phyloP scores from a whole-genome alignment of 2,329 filamentous ascomycete species.

The Colletotrichum sp. region DNA sequence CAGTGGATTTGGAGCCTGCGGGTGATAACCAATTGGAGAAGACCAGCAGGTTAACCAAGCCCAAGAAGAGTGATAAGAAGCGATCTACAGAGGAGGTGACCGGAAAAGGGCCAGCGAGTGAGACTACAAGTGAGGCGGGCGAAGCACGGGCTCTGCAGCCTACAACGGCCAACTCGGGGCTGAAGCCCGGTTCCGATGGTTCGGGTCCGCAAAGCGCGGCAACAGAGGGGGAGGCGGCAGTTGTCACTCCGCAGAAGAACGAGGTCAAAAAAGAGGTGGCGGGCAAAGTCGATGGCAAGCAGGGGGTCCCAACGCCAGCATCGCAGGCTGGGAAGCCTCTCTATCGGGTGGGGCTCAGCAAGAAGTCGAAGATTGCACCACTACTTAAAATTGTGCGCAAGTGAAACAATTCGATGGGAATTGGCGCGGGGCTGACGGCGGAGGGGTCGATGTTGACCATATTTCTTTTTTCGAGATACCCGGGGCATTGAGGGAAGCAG shows the following conservation, averaged over 20 bases:
- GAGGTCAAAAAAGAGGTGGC: constrained; percentile 16
- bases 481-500: not conserved
- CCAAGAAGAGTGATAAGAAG: not conserved
- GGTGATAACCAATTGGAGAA: not conserved
- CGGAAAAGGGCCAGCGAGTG: not conserved
- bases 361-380: constrained; percentile 53
- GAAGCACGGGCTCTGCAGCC: constrained; percentile 4
- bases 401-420: not conserved
- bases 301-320: constrained; percentile 4
- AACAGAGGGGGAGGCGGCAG: not conserved
- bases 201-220: not conserved
- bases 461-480: constrained; percentile 1
- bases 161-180: not conserved
- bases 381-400: constrained; percentile 56
- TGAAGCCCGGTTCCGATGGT: not conserved
- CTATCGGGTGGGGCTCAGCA: constrained; percentile 58
- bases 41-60: not conserved
- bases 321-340: constrained; percentile 39
- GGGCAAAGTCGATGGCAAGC: constrained; percentile 13
- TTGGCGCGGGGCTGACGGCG: not conserved
- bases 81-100: not conserved
- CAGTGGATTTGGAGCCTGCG: not conserved
- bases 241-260: not conserved
- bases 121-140: not conserved
- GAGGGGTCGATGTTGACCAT: not conserved